Conservation (phyloP, 768 basidiomycete genomes). For the Suillus occidentalis region DNA sequence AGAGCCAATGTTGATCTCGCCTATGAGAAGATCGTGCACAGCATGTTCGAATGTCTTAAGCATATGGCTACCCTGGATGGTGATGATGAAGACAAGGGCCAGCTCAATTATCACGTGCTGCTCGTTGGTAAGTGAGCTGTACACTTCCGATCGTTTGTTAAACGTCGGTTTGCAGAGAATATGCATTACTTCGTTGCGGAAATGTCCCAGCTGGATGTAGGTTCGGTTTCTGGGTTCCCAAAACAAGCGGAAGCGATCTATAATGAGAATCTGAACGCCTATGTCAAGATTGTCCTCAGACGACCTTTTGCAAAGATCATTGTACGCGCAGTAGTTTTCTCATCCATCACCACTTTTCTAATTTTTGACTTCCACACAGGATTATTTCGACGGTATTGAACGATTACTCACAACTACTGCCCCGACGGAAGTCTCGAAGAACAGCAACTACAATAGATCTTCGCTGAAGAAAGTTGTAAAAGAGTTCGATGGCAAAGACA, state of each 20-base stretch:
- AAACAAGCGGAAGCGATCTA: conserved; percentile 80
- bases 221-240: conserved; percentile 61
- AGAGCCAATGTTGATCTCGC: conserved; percentile 74
- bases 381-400: conserved; percentile 93
- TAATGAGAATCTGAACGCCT: conserved; percentile 84
- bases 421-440: conserved; percentile 73
- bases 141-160: not conserved
- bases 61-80: conserved; percentile 96
- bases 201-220: conserved; percentile 65
- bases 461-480: conserved; percentile 83
- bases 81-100: conserved; percentile 93
- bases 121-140: conserved; percentile 72
- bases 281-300: conserved; percentile 84
- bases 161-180: conserved; percentile 62
- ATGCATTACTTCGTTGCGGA: conserved; percentile 94
- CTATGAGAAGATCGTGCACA: conserved; percentile 85
- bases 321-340: conserved; percentile 44
- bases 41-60: conserved; percentile 91
- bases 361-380: conserved; percentile 46
- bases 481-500: conserved; percentile 84
- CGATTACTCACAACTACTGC: conserved; percentile 80
- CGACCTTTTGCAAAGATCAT: conserved; percentile 86
- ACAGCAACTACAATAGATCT: conserved; percentile 71
- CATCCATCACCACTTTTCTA: not conserved
- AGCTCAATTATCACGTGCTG: conserved; percentile 94